Evolutionary conservation across 73 alveolate genomes (phyloP), one percentile per base, ranked within the genome.

Genomic region (Tetrahymena elliotti): DNA sequence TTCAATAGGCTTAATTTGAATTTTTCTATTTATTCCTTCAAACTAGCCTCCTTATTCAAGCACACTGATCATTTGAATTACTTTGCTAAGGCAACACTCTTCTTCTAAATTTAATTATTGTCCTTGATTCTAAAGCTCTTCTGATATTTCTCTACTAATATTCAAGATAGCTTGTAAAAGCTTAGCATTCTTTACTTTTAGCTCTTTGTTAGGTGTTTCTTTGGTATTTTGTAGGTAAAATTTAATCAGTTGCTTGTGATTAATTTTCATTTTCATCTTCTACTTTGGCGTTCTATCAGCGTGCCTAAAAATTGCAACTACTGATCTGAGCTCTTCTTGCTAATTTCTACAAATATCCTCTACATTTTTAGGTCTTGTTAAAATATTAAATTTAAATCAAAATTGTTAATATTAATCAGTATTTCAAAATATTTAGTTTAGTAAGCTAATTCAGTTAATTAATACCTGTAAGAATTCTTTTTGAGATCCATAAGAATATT

Each of bases 251-350:
- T 83, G 34, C 39, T 92, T 92, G 97, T 98, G 98, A 83, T 95
- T 94, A 15, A 98, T 97, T 88, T 94, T 98, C 98, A 98, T 97
- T 94, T 98, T 98, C 99, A 98, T 98, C 95, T 98, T 98, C 96
- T 98, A 97, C 68, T 98, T 98, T 4, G 99, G 99, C 18, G 99
- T 97, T 94, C 99, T 96, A 95, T 98, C 99, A 68, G 98, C 99
- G 95, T 98, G 99, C 93, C 99, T 98, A 95, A 98, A 98, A 82
- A 98, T 98, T 34, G 99, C 99, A 12, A 98, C 99, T 15, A 98
- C 98, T 88, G 99, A 97, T 95, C 99, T 98, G 35, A 98, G 97
- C 96, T 98, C 99, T 97, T 98, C 96, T 97, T 95, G 93, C 94
- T 95, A 83, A 96, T 95, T 82, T 94, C 96, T 94, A 94, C 97